Conservation (phyloP, 176 grass and related monocot genomes). For the Rhynchospora tenuis region DNA sequence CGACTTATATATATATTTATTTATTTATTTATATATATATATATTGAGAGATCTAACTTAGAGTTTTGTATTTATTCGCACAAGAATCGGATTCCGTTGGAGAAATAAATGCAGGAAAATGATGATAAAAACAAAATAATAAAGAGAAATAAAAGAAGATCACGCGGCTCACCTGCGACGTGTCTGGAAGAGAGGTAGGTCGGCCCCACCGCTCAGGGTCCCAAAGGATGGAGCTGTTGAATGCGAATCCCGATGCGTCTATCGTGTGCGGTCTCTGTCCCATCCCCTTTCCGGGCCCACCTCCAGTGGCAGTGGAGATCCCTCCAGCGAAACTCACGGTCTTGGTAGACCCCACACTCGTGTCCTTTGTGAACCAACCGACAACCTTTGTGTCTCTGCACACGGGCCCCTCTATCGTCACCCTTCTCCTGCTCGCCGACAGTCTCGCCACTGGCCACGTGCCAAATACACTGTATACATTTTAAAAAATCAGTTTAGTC, state of each 20-base stretch:
- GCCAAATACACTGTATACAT: slow-evolving; percentile 66
- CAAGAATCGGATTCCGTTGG: background rate
- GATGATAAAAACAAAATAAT: background rate
- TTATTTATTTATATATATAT: too few species aligned
- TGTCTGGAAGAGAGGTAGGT: slow-evolving; percentile 69
- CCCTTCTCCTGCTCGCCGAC: slow-evolving; percentile 44
- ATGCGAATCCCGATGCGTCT: slow-evolving; percentile 57
- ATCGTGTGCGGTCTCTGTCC: slow-evolving; percentile 38
- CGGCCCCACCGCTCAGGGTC: slow-evolving; percentile 85
- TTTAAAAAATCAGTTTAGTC: background rate
- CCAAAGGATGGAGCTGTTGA: slow-evolving; percentile 89
- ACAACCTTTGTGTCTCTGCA: slow-evolving; percentile 73
- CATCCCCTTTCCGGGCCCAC: slow-evolving; percentile 9
- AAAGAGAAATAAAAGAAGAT: background rate
- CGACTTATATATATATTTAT: too few species aligned
- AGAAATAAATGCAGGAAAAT: background rate
- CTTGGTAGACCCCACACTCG: slow-evolving; percentile 31
- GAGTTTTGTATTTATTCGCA: too few species aligned
- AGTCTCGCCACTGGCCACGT: slow-evolving; percentile 88
- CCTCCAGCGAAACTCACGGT: slow-evolving; percentile 48
- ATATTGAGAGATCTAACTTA: too few species aligned
- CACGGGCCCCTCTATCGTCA: slow-evolving; percentile 68
- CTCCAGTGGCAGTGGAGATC: slow-evolving; percentile 12
- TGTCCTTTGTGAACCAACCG: slow-evolving; percentile 75
- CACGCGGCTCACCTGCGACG: slow-evolving; percentile 62